Percentiles rank a stretch among this genome's conserved stretches.
Evolutionary conservation across 495 filamentous ascomycete species (phyloP).

Genomic region (Pseudotulostoma volvatum): DNA sequence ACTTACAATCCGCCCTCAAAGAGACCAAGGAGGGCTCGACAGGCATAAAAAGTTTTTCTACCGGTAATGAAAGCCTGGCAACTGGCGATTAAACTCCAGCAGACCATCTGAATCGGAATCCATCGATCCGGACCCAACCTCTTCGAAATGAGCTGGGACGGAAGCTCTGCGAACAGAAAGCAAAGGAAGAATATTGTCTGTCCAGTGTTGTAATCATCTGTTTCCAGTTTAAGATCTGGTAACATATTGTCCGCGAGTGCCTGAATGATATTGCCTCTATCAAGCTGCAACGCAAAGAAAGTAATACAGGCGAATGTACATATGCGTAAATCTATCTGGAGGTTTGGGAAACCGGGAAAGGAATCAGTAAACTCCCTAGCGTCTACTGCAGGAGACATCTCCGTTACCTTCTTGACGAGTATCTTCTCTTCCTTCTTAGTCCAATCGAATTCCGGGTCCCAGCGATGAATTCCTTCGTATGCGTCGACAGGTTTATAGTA

Average conservation of each 20-base stretch:
- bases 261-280: slow-evolving; percentile 58
- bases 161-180: slow-evolving; percentile 54
- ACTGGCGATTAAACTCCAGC: slow-evolving; percentile 57
- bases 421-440: slow-evolving; percentile 49
- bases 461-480: slow-evolving; percentile 60
- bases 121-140: slow-evolving; percentile 66
- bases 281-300: slow-evolving; percentile 71
- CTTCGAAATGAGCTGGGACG: slow-evolving; percentile 58
- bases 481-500: slow-evolving; percentile 42
- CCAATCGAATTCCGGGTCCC: slow-evolving; percentile 60
- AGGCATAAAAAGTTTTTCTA: slow-evolving; percentile 43
- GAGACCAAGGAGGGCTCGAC: slow-evolving; percentile 50
- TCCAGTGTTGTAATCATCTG: slow-evolving; percentile 64
- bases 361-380: not conserved
- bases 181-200: slow-evolving; percentile 54
- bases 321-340: slow-evolving; percentile 39
- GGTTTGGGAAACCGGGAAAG: not conserved
- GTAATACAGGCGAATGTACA: slow-evolving; percentile 55
- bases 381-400: not conserved
- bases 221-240: slow-evolving; percentile 39
- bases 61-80: slow-evolving; percentile 50
- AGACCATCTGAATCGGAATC: slow-evolving; percentile 70
- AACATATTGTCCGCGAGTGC: slow-evolving; percentile 59
- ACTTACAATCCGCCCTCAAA: slow-evolving; percentile 59
- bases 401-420: slow-evolving; percentile 44